Evolutionary conservation across 805 yeast species (phyloP), one percentile per base, ranked within the genome.

Genomic region (Grigorovia jiainica): DNA sequence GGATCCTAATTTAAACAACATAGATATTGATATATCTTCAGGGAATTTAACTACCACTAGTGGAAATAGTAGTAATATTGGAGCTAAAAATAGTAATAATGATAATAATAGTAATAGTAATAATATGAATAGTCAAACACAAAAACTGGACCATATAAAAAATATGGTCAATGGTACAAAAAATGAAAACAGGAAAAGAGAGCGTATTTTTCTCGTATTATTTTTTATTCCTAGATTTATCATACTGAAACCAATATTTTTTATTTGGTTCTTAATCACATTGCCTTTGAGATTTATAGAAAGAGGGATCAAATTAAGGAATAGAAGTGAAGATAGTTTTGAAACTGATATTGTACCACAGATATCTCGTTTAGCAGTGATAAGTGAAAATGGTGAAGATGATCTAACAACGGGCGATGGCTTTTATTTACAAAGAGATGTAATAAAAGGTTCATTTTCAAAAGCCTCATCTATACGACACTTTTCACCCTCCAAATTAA

Each of bases 281-380:
- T 75, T 71, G 51, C 89, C 89, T 0, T 60, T 79, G 46, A 64
- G 68, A 43, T 51, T 74, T 15, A 53, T 76, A 13, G 57, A 56
- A 42, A 44, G 53, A 19, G 57, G 55, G 8, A 44, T 49, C 11
- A 52, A 51, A 23, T 39, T 51, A 21, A 44, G 49, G 38, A 45
- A 38, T n/a, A 39, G 47, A 15, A 31, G 41, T 13, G 38, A 24
- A 15, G 34, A 34, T 24, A 27, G 11, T 13, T 10, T n/a, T 11
- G 15, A 16, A n/a, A n/a, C 32, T 3, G 29, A 30, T 15, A 24
- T 32, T 32, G 25, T 27, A 15, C 16, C 29, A 13, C 11, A 10
- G n/a, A 36, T n/a, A 11, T 38, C 23, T 18, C 36, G 25, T 8
- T 30, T 39, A 24, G 19, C 16, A 21, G 20, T 33, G 3, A 38